Conservation (phyloP, 345 rosid species). For the Aquilaria malaccensis region DNA sequence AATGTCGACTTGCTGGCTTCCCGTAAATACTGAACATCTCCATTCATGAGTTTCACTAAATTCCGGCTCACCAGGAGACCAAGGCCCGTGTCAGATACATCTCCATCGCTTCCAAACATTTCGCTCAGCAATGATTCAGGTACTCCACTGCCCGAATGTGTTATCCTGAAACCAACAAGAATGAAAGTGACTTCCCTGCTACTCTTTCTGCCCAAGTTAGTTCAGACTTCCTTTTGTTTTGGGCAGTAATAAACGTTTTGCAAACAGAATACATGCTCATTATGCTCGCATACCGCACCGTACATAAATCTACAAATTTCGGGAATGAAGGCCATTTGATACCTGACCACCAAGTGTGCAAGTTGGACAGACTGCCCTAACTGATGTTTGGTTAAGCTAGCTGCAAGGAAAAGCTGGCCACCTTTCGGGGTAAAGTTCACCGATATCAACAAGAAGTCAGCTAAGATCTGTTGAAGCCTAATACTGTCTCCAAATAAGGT, state of each 20-base stretch:
- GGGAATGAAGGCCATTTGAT: constrained; percentile 7
- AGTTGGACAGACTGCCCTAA: constrained; percentile 69
- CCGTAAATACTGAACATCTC: constrained; percentile 81
- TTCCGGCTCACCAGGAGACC: constrained; percentile 70
- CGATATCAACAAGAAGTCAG: constrained; percentile 61
- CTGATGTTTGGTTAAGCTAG: constrained; percentile 57
- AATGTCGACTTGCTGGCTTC: constrained; percentile 74
- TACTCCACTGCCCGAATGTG: constrained; percentile 56
- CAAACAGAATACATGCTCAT: too few species aligned
- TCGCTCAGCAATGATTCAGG: constrained; percentile 64
- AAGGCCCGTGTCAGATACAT: constrained; percentile 64
- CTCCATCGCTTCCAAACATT: constrained; percentile 67
- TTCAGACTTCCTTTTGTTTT: too few species aligned
- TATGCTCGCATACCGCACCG: too few species aligned
- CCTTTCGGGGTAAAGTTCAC: constrained; percentile 54
- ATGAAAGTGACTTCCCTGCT: not conserved
- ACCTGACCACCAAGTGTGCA: constrained; percentile 68
- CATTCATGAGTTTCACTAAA: constrained; percentile 79
- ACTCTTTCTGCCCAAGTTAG: too few species aligned
- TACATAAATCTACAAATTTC: not conserved
- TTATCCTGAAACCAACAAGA: constrained; percentile 36
- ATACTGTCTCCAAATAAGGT: constrained; percentile 73
- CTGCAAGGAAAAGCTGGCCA: constrained; percentile 43
- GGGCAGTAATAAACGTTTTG: too few species aligned
- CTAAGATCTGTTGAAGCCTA: constrained; percentile 78